Evolutionary conservation across 352 stramenopile species (phyloP), one percentile per base, ranked within the genome.

Genomic region (Phytopythium sindhum): DNA sequence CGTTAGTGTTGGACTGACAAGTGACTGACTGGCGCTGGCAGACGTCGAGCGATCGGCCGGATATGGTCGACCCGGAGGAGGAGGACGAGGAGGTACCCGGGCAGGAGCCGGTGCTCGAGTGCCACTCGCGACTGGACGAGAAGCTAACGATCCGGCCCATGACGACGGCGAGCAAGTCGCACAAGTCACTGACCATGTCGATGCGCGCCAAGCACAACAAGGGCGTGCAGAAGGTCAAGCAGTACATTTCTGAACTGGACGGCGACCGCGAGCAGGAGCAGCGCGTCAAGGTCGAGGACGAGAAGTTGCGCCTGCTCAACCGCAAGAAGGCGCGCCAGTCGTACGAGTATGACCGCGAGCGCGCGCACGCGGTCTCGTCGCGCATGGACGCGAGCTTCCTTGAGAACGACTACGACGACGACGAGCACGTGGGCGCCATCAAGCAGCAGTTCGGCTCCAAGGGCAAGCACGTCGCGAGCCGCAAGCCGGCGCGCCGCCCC

Each of bases 181-280:
- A 95, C 75, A 89, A 90, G 68, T 93, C 84, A 61, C 73, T 95
- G 19, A 95, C 82, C 57, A 93, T 95, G 87, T 94, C 87, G 45
- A 93, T 95, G 85, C 85, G 87, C 12, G 87, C 87, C 44, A 91
- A 93, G 60, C 87, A 95, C 73, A 95, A 94, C 77, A 95, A 95
- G 75, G 87, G 81, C 35, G 80, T 93, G 48, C 84, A 93, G 66
- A 89, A 89, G 63, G 78, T 94, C 55, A 92, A 95, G 72, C 66
- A 91, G 45, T 93, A 95, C 68, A 90, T 95, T 56, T 94, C 85
- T 4, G 87, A 95, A 63, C 61, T 93, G 31, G 85, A 94, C 54
- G 85, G 85, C n/a, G 82, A 88, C 58, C 81, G 82, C 41, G 79
- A 95, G 58, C 85, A 93, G 63, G 85, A 93, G 64, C 80, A 93